Conservation (phyloP, 257 asterid genomes). For the Solanum gandarillasii region DNA sequence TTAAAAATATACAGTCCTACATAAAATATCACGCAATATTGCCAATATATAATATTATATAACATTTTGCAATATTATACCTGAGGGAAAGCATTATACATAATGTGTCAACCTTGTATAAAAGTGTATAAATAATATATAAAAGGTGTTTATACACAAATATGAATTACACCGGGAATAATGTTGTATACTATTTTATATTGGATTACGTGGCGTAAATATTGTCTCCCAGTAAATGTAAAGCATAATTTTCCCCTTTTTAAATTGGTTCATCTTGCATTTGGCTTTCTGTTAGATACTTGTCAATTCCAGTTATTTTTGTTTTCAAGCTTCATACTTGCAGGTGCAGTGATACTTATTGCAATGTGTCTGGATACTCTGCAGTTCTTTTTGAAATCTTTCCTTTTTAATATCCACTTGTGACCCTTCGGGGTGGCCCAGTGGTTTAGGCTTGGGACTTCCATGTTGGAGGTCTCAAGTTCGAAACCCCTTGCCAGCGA, state of each 20-base stretch:
- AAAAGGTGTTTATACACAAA: not conserved
- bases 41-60: too few relatives aligned
- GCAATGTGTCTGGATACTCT: not conserved
- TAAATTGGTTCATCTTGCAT: not conserved
- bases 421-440: too few relatives aligned
- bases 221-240: not conserved
- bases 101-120: not conserved
- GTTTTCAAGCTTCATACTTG: not conserved
- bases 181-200: not conserved
- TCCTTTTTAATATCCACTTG: not conserved
- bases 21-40: not conserved
- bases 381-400: not conserved
- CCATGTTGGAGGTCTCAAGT: too few relatives aligned
- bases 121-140: not conserved
- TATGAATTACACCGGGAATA: not conserved
- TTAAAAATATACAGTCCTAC: not conserved
- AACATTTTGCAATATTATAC: not conserved
- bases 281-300: not conserved
- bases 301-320: not conserved
- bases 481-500: too few relatives aligned
- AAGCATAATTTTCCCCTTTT: not conserved
- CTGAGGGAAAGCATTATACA: not conserved
- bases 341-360: not conserved
- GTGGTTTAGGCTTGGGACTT: too few relatives aligned
- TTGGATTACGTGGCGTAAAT: not conserved